Evolutionary conservation across 1,284 basidiomycete species (phyloP), one percentile per base, ranked within the genome.

Genomic region (Heterobasidion irregulare): DNA sequence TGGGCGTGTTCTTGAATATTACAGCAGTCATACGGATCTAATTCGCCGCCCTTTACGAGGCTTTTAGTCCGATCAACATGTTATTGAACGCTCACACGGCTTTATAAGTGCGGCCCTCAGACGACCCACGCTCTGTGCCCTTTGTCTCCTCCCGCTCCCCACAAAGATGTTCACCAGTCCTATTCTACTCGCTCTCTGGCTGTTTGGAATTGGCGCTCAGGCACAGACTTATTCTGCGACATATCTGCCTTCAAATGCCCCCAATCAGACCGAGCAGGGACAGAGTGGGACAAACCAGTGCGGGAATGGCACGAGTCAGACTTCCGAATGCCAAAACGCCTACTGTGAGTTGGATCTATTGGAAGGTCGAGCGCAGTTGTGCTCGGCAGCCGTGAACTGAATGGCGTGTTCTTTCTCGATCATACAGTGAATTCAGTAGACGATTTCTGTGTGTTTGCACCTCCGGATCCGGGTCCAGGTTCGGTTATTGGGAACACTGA

Each of bases 201-300:
- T 62, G 60, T 41, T 61, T 59, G 52, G 57, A 48, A 52, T 63
- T 38, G 47, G 58, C 52, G 65, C 65, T 46, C 62, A 59, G 15
- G 65, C 64, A 36, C 66, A 74, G 63, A 66, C 67, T 7, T 69
- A 75, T 65, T 63, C 65, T 50, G 69, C 72, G 48, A 67, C 73
- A 50, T 75, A 73, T 58, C 61, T 66, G 41, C 70, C 66, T 36
- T 72, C 71, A 1, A 77, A 77, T 59, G 71, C 72, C 1, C 82
- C 81, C 4, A 64, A 68, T 34, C 69, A 72, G n/a, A 74, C 77
- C 7, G 78, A 87, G 64, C 65, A 78, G 44, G 86, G 83, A 26
- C 86, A 86, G 65, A 60, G 74, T 33, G 84, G 83, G n/a, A 82
- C 81, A 16, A 83, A 86, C 65, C 68, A 75, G 53, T 90, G 88